Evolutionary conservation across 176 grass and related monocot genomes (phyloP).

Genomic region (Bromus sterilis): DNA sequence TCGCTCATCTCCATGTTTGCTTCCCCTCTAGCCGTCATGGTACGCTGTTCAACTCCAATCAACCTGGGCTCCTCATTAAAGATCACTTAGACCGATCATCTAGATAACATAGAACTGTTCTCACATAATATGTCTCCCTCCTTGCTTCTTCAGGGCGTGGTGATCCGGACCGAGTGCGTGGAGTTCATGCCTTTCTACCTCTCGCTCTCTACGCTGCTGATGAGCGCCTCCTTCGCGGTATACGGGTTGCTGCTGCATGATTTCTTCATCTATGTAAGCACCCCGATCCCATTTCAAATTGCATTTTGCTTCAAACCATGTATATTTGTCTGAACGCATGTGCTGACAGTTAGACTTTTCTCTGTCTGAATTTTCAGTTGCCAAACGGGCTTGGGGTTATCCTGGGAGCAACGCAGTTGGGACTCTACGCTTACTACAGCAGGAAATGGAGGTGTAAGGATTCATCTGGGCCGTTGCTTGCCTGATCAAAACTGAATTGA

Average conservation of each 20-base stretch:
- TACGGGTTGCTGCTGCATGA: conserved; percentile 61
- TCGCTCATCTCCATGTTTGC: conserved; percentile 79
- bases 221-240: conserved; percentile 50
- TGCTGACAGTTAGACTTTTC: not conserved
- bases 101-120: too few relatives aligned
- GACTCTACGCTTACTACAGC: conserved; percentile 66
- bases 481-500: conserved; percentile 6
- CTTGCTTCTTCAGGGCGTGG: conserved; percentile 48
- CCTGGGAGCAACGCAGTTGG: conserved; percentile 51
- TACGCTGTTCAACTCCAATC: not conserved
- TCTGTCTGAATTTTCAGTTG: conserved; percentile 30
- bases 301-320: not conserved
- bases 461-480: conserved; percentile 30
- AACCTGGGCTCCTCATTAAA: not conserved
- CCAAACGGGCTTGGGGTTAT: conserved; percentile 71
- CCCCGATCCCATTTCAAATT: not conserved
- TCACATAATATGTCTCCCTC: not conserved
- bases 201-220: conserved; percentile 66
- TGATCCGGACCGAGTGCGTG: conserved; percentile 74
- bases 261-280: conserved; percentile 74
- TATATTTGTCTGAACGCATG: not conserved
- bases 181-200: conserved; percentile 96
- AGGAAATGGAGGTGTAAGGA: conserved; percentile 30
- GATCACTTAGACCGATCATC: too few relatives aligned
- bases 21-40: conserved; percentile 75